These are phyloP conservation scores for Kwoniella newhampshirensis DNA, from an alignment of 768 basidiomycete genomes.

Conservation along the genomic window DNA sequence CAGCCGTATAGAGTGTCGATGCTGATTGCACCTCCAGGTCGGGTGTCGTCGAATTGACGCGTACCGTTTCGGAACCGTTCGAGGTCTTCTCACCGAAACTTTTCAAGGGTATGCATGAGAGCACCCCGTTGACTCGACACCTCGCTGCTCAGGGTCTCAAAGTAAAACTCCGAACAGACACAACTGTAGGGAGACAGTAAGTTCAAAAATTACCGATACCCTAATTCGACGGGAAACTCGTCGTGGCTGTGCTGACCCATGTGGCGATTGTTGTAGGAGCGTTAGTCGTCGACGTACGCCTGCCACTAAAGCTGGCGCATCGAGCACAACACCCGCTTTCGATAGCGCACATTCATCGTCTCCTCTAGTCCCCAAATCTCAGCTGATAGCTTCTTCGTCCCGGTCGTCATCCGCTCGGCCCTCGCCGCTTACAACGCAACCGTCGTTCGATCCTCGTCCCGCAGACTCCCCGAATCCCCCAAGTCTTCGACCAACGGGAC, in stretches of 20 bases:
- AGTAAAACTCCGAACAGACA: conserved; percentile 52
- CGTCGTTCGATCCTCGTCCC: not conserved
- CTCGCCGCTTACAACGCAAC: conserved; percentile 3
- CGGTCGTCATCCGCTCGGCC: not conserved
- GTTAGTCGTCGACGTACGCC: conserved; percentile 16
- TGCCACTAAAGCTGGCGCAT: not conserved
- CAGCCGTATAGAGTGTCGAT: no score
- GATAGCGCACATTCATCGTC: conserved; percentile 2
- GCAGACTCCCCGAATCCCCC: not conserved
- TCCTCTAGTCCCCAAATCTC: not conserved
- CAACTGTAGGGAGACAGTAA: conserved; percentile 40
- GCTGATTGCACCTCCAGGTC: conserved; percentile 11
- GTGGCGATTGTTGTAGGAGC: not conserved
- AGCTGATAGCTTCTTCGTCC: not conserved
- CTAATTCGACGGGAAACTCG: not conserved
- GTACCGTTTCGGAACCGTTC: conserved; percentile 48
- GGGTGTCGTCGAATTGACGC: conserved; percentile 35
- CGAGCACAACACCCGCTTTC: not conserved
- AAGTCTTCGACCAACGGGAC: no score
- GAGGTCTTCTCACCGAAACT: conserved; percentile 54
- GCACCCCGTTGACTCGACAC: conserved; percentile 51
- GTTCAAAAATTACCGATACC: conserved; percentile 13
- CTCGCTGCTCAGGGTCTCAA: conserved; percentile 54
- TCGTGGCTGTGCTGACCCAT: not conserved
- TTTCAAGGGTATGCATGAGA: conserved; percentile 53